Evolutionary conservation across 345 rosid genomes (phyloP).

Genomic region (Syzygium jambos): DNA sequence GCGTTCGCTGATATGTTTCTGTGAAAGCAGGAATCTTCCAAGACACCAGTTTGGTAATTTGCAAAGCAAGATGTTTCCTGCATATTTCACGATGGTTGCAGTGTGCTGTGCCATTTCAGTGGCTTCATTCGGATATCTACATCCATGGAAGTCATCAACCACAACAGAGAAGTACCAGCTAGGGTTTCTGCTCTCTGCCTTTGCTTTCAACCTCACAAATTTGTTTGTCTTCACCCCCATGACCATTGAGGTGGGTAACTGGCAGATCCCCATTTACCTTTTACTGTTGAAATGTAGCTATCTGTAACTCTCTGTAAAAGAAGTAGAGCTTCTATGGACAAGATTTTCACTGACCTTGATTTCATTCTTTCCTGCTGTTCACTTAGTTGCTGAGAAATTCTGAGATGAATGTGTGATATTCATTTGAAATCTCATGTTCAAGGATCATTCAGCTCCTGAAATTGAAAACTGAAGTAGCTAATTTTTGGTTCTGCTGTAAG

Average conservation of each 20-base stretch:
- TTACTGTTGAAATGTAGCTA: neutral
- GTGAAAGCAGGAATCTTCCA: conserved; percentile 56
- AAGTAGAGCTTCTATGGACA: neutral
- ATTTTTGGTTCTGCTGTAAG: neutral
- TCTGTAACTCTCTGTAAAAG: neutral
- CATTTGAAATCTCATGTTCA: neutral
- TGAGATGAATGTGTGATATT: neutral
- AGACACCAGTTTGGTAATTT: conserved; percentile 92
- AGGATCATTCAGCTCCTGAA: neutral
- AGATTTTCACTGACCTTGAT: neutral
- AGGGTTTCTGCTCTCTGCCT: conserved; percentile 72
- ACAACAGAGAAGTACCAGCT: conserved; percentile 77
- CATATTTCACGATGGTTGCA: conserved; percentile 75
- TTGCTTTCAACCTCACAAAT: conserved; percentile 81
- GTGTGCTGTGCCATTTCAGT: conserved; percentile 64
- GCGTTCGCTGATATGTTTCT: neutral
- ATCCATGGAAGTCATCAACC: conserved; percentile 88
- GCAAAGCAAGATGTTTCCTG: conserved; percentile 98
- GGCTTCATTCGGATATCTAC: conserved; percentile 70
- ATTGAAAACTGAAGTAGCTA: neutral
- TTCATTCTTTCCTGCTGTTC: neutral
- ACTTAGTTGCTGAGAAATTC: neutral
- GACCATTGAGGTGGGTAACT: conserved; percentile 66
- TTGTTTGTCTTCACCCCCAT: conserved; percentile 85
- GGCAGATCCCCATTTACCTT: neutral